Evolutionary conservation across 1,284 basidiomycete species (phyloP).

Genomic region (Cerrena zonata): DNA sequence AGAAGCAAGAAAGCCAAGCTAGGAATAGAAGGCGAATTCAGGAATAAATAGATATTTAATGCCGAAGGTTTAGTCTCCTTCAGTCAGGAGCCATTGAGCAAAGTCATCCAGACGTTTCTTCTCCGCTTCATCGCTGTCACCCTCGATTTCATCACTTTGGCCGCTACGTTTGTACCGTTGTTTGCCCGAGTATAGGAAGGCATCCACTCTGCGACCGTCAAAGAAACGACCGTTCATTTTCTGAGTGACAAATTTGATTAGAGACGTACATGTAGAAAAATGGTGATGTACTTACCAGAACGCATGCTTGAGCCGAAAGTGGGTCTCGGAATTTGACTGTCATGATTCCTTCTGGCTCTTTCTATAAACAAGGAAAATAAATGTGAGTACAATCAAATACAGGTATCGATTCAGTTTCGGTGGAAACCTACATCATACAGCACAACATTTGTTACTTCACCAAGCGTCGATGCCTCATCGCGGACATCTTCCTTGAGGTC

Average conservation of each 20-base stretch:
- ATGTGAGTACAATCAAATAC: conserved; percentile 4
- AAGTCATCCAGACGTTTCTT: conserved; percentile 83
- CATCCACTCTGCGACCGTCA: conserved; percentile 77
- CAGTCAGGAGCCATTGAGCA: conserved; percentile 77
- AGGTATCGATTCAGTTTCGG: neutral
- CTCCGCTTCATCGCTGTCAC: conserved; percentile 67
- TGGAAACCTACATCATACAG: conserved; percentile 84
- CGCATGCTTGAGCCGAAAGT: conserved; percentile 82
- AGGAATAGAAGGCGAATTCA: too few species aligned
- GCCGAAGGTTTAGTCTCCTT: conserved; percentile 54
- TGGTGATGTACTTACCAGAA: conserved; percentile 53
- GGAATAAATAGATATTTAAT: too few species aligned
- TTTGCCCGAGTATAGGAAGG: conserved; percentile 74
- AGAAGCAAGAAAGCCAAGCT: conserved; percentile 1
- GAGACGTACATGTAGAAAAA: neutral
- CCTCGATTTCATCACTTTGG: conserved; percentile 50
- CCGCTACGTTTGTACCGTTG: conserved; percentile 78
- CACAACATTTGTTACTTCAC: conserved; percentile 95
- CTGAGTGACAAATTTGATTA: conserved; percentile 32
- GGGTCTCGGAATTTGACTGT: conserved; percentile 92
- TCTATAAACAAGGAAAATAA: conserved; percentile 54
- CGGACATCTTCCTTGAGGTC: conserved; percentile 95
- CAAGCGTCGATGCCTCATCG: conserved; percentile 85
- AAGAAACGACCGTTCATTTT: conserved; percentile 97
- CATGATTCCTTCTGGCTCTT: conserved; percentile 91